Base-by-base conservation (phyloP, 2,329 filamentous ascomycete species). In the Aspergillus jensenii region DNA sequence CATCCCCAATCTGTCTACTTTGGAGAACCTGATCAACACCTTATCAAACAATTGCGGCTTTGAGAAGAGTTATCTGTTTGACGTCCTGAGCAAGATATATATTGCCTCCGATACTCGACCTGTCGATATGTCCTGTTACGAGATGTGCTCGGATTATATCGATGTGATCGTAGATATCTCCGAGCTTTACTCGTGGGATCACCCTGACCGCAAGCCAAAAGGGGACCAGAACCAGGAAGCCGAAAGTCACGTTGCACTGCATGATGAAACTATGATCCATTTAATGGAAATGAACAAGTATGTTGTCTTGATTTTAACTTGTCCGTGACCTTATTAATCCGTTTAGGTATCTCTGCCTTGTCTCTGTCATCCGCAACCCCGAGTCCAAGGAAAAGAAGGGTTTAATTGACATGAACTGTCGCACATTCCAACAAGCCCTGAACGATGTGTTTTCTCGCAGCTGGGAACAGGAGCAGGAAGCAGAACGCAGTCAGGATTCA, bases 61-160 rank as follows among this genome's bases (percentile, higher is more conserved):
- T 72, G 93, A 98, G 73, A 99, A 99, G 77, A 93, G 93, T 3
- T 99, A 99, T 74, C 86, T 99, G 6, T 99, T 99, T 72, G 96
- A 99, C 71, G 93, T 98, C 8, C 85, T 96, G 66, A 96, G 91
- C 77, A 99, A 99, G 79, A 96, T 99, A 62, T 99, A 99, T 78
- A 96, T 99, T 66, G 95, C 95, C 1, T 97, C 93, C 5, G 95
- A 99, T 74, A 95, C 89, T 31, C 89, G 90, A 40, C 93, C 93
- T 0, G 91, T 93, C 33, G 93, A 98, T 70, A 95, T 97, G 83
- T 90, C 90, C 43, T 93, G 90, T 72, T 99, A 99, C 74, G 95
- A 98, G 78, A 96, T 98, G 70, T 99, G 95, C 78, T 96, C 91
- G 50, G 95, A 99, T 73, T 98, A 96, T 73, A 97, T 99, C 66